Base-by-base conservation (phyloP, 768 basidiomycete species). In the Tricholoma hemisulphureum region DNA sequence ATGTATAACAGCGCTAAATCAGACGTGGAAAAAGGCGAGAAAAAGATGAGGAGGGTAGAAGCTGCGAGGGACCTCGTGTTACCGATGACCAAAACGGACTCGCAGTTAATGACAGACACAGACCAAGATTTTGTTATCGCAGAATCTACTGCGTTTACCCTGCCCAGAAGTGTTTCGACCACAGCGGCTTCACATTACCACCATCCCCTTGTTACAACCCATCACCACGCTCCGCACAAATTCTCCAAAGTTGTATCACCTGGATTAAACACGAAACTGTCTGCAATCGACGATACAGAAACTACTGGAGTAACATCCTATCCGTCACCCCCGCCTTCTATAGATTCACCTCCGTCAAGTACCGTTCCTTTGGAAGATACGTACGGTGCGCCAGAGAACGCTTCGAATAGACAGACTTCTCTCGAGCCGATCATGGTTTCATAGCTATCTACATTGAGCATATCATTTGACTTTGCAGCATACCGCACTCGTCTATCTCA, bases 1-100 rank as follows among this genome's bases (percentile, higher is more conserved):
- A 86, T 98, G 88, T 99, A 99, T 76, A 97, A 99, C 77, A 84
- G 83, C 48, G 91, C 96, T 34, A 99, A 97, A 73, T 77, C 83
- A 21, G 95, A 97, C 63, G 93, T 98, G 10, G 95, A 93, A 67
- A 85, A 83, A 65, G 96, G 96, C 29, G 97, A 99, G 79, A 89
- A 88, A 71, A 89, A 87, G 75, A 82, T 93, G 77, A 78, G 89
- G 57, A 77, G 89, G 55, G 83, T 92, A 16, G 89, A 91, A 65
- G 89, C 88, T 2, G 81, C 83, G 32, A 78, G 84, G 53, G 85
- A 87, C 31, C 68, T 90, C 67, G 77, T 83, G 70, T 75, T 94
- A 23, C 92, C 92, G 0, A 83, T 77, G 21, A 88, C 87, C 18
- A 83, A 83, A 63, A 77, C 71, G 57, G 91, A 93, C 53, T 75